Evolutionary conservation across 2,329 filamentous ascomycete species (phyloP), one percentile per base, ranked within the genome.

Genomic region (Rutstroemia sydowiana): DNA sequence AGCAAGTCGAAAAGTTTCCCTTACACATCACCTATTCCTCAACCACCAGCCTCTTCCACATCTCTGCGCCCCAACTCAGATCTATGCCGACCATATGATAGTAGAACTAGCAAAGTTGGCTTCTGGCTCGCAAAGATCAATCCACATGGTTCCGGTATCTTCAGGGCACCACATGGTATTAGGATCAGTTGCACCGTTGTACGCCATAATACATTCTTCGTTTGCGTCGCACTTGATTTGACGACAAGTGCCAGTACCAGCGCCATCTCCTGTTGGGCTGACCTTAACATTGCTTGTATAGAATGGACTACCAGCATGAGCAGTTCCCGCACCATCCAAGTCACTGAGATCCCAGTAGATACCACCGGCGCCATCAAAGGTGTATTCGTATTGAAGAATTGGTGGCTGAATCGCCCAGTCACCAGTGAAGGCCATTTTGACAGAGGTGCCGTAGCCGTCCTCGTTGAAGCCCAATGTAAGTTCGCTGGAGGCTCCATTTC

Each of bases 271-370:
- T 10, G 40, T 34, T 13, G 51, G 51, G 18, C 31, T 50, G 3
- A 53, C 8, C 31, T 53, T 53, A 1, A 53, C 51, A 18, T 53
- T 53, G 3, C 50, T 28, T 3, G 31, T 23, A 14, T 18, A 23
- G 51, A 53, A 53, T 31, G 51, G 51, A 13, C 39, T 37, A n/a
- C 51, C 51, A 2, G 44, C 51, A n/a, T 50, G 30, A 11, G 39
- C 51, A 20, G 20, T 16, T 20, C 51, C 51, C 14, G 45, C 16
- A 10, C 51, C 51, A 40, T 53, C 51, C 14, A 53, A 23, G 31
- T 53, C 46, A 13, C 45, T 49, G 10, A 53, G 45, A 16, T 53
- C 51, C 51, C 51, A 53, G 30, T 49, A 53, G n/a, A 53, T 45
- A 7, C 9, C 14, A 39, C 28, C 18, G 21, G 45, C 45, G 23